phyloP scores from a whole-genome alignment of 2,329 filamentous ascomycete species.

The Pestalotiopsis sp. region DNA sequence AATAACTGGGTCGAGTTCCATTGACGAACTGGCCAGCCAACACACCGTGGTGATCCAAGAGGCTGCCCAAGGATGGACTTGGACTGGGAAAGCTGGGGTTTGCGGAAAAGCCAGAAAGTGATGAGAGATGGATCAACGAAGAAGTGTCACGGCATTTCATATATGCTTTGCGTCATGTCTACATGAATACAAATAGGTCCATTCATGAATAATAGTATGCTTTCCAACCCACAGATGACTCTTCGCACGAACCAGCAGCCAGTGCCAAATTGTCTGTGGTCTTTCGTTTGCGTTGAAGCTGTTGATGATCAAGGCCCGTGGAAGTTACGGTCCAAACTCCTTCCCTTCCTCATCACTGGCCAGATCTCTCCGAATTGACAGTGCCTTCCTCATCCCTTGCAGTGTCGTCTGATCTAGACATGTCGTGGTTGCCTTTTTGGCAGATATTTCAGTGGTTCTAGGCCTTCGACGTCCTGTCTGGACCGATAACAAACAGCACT shows the following conservation, averaged over 20 bases:
- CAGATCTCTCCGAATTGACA: too few species aligned
- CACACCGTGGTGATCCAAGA: background rate
- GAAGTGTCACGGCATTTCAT: background rate
- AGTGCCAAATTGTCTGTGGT: background rate
- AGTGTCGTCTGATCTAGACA: too few species aligned
- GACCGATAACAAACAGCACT: too few species aligned
- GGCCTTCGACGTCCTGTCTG: too few species aligned
- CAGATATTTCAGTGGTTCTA: too few species aligned
- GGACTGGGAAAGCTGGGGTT: background rate
- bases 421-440: too few species aligned
- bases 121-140: background rate
- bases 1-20: conserved; percentile 43
- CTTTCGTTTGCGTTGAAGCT: background rate
- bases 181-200: background rate
- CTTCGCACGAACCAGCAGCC: background rate
- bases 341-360: too few species aligned
- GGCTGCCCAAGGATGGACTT: background rate
- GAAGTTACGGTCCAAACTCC: too few species aligned
- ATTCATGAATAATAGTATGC: background rate
- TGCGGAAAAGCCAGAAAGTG: background rate
- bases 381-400: too few species aligned
- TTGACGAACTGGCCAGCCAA: background rate
- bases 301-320: background rate
- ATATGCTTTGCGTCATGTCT: background rate
- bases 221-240: background rate